phyloP scores from a whole-genome alignment of 306 rosid genomes.

The Vigna angularis region DNA sequence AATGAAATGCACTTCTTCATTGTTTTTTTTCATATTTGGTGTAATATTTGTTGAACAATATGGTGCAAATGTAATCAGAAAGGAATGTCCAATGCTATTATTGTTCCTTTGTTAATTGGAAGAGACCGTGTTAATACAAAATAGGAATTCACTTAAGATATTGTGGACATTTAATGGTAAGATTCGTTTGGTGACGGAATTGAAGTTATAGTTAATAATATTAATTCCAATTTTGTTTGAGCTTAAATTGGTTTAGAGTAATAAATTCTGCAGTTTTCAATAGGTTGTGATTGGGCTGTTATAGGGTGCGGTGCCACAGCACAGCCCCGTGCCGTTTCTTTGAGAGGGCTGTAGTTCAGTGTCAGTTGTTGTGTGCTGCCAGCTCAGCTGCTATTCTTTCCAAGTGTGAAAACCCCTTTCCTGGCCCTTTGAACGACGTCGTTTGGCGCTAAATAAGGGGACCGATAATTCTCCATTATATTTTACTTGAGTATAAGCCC shows the following conservation, averaged over 20 bases:
- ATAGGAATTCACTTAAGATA: background rate
- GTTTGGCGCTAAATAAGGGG: background rate
- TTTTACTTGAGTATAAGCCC: background rate
- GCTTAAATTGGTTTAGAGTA: conserved; percentile 8
- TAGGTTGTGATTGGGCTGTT: background rate
- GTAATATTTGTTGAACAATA: conserved; percentile 8
- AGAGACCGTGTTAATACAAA: background rate
- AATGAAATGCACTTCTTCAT: background rate
- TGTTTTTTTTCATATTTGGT: background rate
- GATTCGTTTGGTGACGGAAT: conserved; percentile 6
- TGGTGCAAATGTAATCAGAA: conserved; percentile 5
- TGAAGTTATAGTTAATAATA: conserved; percentile 16
- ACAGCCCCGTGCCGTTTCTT: background rate
- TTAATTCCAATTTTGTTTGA: background rate
- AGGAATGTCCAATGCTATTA: conserved; percentile 11
- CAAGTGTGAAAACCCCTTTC: background rate
- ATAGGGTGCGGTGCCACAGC: background rate
- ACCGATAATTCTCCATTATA: background rate
- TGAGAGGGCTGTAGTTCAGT: background rate
- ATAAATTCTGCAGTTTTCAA: background rate
- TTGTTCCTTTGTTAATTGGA: conserved; percentile 17
- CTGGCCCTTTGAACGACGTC: background rate
- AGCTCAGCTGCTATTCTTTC: background rate
- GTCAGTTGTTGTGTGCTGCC: background rate
- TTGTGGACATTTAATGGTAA: conserved; percentile 9